These are phyloP conservation scores for Naegleria gruberi DNA, from an alignment of 208 protist species.

Conservation along the genomic window DNA sequence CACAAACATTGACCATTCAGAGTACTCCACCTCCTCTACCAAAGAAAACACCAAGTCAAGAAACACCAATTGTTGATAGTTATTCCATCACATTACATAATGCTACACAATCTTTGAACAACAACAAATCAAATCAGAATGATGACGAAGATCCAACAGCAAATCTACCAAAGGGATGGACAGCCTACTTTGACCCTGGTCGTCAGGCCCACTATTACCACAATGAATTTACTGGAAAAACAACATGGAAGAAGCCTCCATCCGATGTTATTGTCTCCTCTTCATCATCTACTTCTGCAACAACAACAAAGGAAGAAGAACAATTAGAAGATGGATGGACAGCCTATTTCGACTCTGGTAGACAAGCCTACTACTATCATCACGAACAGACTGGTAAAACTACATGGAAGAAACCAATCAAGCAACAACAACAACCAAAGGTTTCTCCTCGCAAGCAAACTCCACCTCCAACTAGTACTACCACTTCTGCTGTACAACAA, in stretches of 20 bases:
- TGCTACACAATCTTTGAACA: not conserved
- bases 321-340: not conserved
- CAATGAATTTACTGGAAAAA: not conserved
- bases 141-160: not conserved
- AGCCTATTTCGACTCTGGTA: not conserved
- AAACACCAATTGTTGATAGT: not conserved
- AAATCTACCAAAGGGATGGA: not conserved
- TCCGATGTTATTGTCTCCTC: too few species aligned
- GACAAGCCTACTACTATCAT: not conserved
- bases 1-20: not conserved
- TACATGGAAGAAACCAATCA: not conserved
- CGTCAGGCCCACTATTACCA: not conserved
- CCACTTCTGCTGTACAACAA: not conserved
- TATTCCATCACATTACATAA: not conserved
- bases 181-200: not conserved
- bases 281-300: not conserved
- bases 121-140: not conserved
- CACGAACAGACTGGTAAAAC: not conserved
- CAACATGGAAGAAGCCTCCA: not conserved
- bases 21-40: not conserved
- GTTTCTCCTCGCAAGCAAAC: too few species aligned
- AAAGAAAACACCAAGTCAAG: not conserved
- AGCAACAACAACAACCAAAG: too few species aligned
- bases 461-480: too few species aligned
- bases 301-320: not conserved